These are phyloP conservation scores for Datura wrightii DNA, from an alignment of 257 asterid species.

Conservation along the genomic window DNA sequence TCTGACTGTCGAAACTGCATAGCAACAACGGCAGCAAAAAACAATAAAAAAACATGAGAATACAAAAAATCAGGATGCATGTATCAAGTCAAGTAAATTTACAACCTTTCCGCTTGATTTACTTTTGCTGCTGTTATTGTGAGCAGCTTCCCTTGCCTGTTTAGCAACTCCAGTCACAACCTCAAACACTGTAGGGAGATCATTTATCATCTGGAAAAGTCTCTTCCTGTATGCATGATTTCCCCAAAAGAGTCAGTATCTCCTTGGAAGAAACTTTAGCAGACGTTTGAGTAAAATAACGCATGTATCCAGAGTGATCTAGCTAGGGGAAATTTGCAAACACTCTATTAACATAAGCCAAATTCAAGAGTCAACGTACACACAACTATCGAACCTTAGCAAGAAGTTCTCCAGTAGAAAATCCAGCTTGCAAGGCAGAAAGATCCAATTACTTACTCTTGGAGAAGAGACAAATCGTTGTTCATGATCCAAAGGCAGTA, in stretches of 20 bases:
- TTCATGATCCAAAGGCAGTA: neutral
- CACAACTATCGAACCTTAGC: neutral
- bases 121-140: slow-evolving; percentile 61
- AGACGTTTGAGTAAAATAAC: neutral
- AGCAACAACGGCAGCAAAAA: neutral
- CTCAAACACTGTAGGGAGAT: slow-evolving; percentile 70
- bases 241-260: slow-evolving; percentile 9
- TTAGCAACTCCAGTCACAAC: slow-evolving; percentile 62
- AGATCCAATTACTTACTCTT: neutral
- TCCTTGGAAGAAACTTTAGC: neutral
- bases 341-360: neutral
- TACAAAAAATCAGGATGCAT: neutral
- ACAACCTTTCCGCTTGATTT: slow-evolving; percentile 56
- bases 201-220: slow-evolving; percentile 83
- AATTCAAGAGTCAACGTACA: neutral
- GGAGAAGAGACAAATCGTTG: neutral
- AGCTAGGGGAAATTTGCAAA: neutral
- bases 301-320: neutral
- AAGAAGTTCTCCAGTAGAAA: neutral
- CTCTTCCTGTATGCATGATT: slow-evolving; percentile 57
- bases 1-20: slow-evolving; percentile 55
- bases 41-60: neutral
- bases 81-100: neutral
- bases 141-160: slow-evolving; percentile 50
- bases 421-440: neutral